Evolutionary conservation across 208 protist species (phyloP), one percentile per base, ranked within the genome.

Genomic region (Trypanosoma conorhini): DNA sequence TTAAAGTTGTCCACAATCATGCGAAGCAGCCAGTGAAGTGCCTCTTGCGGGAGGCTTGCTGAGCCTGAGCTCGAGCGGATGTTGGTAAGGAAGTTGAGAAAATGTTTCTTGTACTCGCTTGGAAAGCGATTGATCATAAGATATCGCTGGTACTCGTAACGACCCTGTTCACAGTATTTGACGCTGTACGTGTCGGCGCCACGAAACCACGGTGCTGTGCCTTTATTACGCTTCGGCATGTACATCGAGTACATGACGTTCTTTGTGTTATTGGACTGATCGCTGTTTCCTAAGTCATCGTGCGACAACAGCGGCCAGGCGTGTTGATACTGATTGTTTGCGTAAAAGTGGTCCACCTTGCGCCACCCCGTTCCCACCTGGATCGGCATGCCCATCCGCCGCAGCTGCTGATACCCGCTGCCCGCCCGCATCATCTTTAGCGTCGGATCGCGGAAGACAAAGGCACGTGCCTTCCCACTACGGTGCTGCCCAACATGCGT

Each of bases 1-100:
- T 94, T 96, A 70, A 96, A 95, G 81, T 96, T 96, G 76, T 96
- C 92, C 51, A 96, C 92, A 62, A 96, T 96, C 92, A 96, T 96
- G 59, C 88, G 88, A 55, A 95, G 67, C n/a, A 96, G 81, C 89
- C 92, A 96, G 77, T 96, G 92, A 71, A 96, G 89, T n/a, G 89
- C 79, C 70, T 96, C 92, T 76, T 96, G 91, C 21, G 91, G 91
- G 22, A 96, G 62, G 10, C 73, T 81, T 31, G 80, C 70, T 17
- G 63, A 50, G 54, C 71, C 50, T 17, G 67, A 70, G 52, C 52
- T 64, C 21, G 44, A 33, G 56, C 81, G 75, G 72, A 96, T 96
- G 78, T 93, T 89, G 48, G 77, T 74, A 35, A 95, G 78, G 68
- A 95, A 96, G 22, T 79, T 76, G 21, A 91, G 28, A 62, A 96